Base-by-base conservation (phyloP, 352 stramenopile species). In the Pythium brachiatum region DNA sequence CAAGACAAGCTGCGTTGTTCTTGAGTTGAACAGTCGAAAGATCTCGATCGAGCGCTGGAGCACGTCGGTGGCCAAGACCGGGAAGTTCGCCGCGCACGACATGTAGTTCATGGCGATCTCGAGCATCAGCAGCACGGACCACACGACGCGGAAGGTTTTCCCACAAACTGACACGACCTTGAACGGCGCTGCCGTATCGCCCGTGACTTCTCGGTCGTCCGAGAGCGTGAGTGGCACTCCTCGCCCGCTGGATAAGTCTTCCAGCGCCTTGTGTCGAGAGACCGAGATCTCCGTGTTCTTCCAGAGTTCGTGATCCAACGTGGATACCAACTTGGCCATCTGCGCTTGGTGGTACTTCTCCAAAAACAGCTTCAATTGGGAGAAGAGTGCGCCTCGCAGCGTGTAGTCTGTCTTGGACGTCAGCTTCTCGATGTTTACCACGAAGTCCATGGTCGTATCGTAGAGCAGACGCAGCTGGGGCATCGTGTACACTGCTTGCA, bases 71-170 rank as follows among this genome's bases (percentile, higher is more conserved):
- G 96, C 92, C 21, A 98, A 75, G 9, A 95, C 91, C 47, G 94
- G 90, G 64, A 98, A 98, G 73, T 97, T 96, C 55, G 89, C 83
- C 18, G 94, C 92, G 60, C 89, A 96, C 11, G 86, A 91, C 69
- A 99, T 86, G 77, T 98, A 97, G 64, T 93, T 97, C 86, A 98
- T 97, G 41, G 98, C 77, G 68, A 98, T 97, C 77, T 98, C 93
- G 31, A 99, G 78, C 77, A 98, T 93, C 21, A 98, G 65, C 13
- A 99, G 77, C 52, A 96, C 96, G 7, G 89, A 98, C 94, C 94
- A 99, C 26, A 99, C 96, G 44, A 98, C 89, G 41, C 96, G 95
- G 64, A 98, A 99, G 25, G 85, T 86, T 60, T 93, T 89, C 18
- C 92, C 95, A 60, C 96, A 96, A 23, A 98, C 92, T 15, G 89